A percentile compares a stretch with the other conserved stretches of the same genome.
Conservation (phyloP, 352 stramenopile genomes). For the Pythium aristosporum region DNA sequence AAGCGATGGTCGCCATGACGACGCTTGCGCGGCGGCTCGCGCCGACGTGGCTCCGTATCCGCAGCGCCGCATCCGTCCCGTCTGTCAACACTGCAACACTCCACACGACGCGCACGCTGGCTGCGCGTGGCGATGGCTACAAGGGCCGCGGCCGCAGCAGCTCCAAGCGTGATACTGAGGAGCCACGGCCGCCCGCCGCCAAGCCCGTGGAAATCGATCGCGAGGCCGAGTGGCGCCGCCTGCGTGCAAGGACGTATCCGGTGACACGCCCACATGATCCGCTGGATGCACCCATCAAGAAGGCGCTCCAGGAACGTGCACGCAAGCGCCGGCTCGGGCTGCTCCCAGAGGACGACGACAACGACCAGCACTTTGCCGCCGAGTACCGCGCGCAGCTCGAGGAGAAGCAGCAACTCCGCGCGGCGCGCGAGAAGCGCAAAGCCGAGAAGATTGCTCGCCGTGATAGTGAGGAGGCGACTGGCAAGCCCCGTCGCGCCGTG, state of each 20-base stretch:
- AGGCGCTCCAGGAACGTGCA: slow-evolving; percentile 26
- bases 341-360: slow-evolving; percentile 25
- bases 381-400: slow-evolving; percentile 20
- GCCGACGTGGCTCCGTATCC: background rate
- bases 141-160: background rate
- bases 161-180: slow-evolving; percentile 15
- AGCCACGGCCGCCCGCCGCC: background rate
- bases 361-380: slow-evolving; percentile 23
- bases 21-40: slow-evolving; percentile 7
- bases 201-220: slow-evolving; percentile 10
- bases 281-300: slow-evolving; percentile 23
- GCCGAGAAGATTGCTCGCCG: background rate
- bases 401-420: slow-evolving; percentile 18
- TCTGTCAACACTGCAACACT: background rate
- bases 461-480: slow-evolving; percentile 6
- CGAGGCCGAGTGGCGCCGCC: slow-evolving; percentile 27
- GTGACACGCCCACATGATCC: slow-evolving; percentile 21
- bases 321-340: slow-evolving; percentile 28
- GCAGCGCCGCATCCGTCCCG: background rate
- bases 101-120: slow-evolving; percentile 14
- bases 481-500: slow-evolving; percentile 9
- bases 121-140: background rate
- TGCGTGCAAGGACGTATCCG: slow-evolving; percentile 26
- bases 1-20: background rate
- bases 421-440: slow-evolving; percentile 19